phyloP scores from a whole-genome alignment of 2,329 filamentous ascomycete species.

The Colletotrichum musae region DNA sequence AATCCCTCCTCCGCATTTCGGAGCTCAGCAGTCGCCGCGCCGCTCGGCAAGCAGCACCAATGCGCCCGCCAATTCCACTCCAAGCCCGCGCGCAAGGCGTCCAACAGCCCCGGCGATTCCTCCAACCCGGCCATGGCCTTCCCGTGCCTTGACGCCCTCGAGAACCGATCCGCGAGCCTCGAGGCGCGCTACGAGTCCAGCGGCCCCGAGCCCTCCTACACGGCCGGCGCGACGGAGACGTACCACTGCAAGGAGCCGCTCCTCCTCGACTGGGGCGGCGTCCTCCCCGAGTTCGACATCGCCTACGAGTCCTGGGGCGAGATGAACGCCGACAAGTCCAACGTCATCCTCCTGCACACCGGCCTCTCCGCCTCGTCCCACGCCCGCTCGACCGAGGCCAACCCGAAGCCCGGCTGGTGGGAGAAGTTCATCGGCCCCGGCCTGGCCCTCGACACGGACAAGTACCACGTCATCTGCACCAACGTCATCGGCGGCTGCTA shows the following conservation, averaged over 20 bases:
- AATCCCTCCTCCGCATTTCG: constrained; percentile 26
- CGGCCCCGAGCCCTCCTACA: constrained; percentile 95
- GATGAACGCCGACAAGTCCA: constrained; percentile 84
- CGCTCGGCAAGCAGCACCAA: constrained; percentile 23
- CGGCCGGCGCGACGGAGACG: constrained; percentile 84
- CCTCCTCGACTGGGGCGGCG: constrained; percentile 93
- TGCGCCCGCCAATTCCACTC: constrained; percentile 37
- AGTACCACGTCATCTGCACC: constrained; percentile 94
- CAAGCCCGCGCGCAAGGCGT: constrained; percentile 36
- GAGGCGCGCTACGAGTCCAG: constrained; percentile 76
- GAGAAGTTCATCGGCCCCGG: constrained; percentile 97
- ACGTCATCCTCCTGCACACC: constrained; percentile 93
- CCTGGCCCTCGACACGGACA: constrained; percentile 87
- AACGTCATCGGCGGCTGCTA: constrained; percentile 98
- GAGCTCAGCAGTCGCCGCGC: constrained; percentile 5
- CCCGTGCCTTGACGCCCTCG: constrained; percentile 89
- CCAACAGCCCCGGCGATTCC: constrained; percentile 53
- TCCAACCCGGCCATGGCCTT: constrained; percentile 92
- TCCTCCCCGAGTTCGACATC: constrained; percentile 89
- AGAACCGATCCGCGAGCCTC: constrained; percentile 82
- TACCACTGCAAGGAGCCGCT: constrained; percentile 83
- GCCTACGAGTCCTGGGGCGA: constrained; percentile 95
- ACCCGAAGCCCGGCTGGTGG: constrained; percentile 96
- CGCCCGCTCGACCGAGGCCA: constrained; percentile 89
- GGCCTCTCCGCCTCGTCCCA: constrained; percentile 98